These are phyloP conservation scores for Populus pruinosa DNA, from an alignment of 345 rosid species.

Conservation along the genomic window DNA sequence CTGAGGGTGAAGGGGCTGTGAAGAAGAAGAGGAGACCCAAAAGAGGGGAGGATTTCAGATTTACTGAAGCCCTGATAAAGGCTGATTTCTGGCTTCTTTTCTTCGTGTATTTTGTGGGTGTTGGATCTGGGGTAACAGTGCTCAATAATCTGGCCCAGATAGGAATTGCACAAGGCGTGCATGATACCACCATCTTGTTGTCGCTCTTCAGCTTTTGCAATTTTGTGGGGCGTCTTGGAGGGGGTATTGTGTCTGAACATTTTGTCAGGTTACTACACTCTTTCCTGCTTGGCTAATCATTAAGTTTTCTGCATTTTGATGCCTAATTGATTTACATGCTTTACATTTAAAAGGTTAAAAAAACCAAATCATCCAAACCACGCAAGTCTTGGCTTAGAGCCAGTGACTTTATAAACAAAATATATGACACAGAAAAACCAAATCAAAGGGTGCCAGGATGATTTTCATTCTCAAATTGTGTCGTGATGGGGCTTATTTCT, in stretches of 20 bases:
- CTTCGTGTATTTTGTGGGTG: conserved; percentile 59
- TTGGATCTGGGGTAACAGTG: conserved; percentile 66
- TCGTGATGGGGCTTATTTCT: background rate
- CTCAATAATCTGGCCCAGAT: conserved; percentile 74
- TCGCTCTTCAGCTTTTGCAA: conserved; percentile 69
- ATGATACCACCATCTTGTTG: conserved; percentile 52
- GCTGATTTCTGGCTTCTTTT: conserved; percentile 84
- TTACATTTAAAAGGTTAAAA: background rate
- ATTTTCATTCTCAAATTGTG: background rate
- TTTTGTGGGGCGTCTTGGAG: conserved; percentile 63
- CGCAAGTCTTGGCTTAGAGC: background rate
- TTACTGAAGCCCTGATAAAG: conserved; percentile 57
- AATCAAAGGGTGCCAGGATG: background rate
- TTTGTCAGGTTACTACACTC: conserved; percentile 49
- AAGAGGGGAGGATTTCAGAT: conserved; percentile 67
- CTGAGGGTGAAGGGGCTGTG: conserved; percentile 67
- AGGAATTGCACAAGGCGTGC: conserved; percentile 56
- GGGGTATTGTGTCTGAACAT: conserved; percentile 58
- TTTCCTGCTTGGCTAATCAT: background rate
- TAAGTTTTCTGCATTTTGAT: background rate
- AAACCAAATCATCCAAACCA: background rate
- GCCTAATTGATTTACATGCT: background rate
- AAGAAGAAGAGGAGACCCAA: conserved; percentile 63
- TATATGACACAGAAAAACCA: background rate
- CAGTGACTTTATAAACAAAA: background rate